Percentiles rank a stretch among this genome's conserved stretches.
phyloP scores from a whole-genome alignment of 2,329 filamentous ascomycete species.

The Fusarium drepaniforme region DNA sequence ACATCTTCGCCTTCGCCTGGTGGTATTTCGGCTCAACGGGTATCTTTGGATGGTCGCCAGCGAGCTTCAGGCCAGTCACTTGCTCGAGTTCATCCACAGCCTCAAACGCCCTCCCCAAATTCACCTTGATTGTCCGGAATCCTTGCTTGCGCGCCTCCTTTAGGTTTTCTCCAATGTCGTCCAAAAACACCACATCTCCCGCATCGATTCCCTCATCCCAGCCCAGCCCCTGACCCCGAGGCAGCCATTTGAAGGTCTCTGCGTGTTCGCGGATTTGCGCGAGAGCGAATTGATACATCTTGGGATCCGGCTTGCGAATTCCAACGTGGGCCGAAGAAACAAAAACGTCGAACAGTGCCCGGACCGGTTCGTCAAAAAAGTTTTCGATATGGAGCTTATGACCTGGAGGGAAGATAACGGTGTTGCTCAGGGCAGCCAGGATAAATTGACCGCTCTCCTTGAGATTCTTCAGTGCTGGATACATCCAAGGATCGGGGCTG shows the following conservation, averaged over 20 bases:
- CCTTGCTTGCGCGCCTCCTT: slow-evolving; percentile 82
- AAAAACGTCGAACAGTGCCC: slow-evolving; percentile 84
- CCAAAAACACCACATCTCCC: slow-evolving; percentile 84
- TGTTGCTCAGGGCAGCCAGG: slow-evolving; percentile 89
- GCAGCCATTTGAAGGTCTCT: slow-evolving; percentile 59
- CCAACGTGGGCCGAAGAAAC: slow-evolving; percentile 89
- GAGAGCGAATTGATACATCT: slow-evolving; percentile 83
- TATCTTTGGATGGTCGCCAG: slow-evolving; percentile 65
- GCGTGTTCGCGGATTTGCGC: slow-evolving; percentile 74
- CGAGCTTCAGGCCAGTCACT: slow-evolving; percentile 75
- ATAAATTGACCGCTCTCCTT: slow-evolving; percentile 74
- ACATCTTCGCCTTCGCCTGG: slow-evolving; percentile 57
- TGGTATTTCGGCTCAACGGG: slow-evolving; percentile 55
- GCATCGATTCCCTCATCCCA: slow-evolving; percentile 67
- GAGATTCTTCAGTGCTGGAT: slow-evolving; percentile 80
- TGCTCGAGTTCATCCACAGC: slow-evolving; percentile 86
- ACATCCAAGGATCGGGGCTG: slow-evolving; percentile 87
- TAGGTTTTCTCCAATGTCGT: slow-evolving; percentile 95
- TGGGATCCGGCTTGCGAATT: slow-evolving; percentile 86
- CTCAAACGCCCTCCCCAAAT: slow-evolving; percentile 80
- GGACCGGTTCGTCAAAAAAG: slow-evolving; percentile 67
- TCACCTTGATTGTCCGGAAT: slow-evolving; percentile 87
- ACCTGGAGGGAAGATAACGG: slow-evolving; percentile 83
- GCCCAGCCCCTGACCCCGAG: slow-evolving; percentile 54
- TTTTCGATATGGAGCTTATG: slow-evolving; percentile 73